Evolutionary conservation across 176 grass and related monocot genomes (phyloP), one percentile per base, ranked within the genome.

Genomic region (Musa acuminata): DNA sequence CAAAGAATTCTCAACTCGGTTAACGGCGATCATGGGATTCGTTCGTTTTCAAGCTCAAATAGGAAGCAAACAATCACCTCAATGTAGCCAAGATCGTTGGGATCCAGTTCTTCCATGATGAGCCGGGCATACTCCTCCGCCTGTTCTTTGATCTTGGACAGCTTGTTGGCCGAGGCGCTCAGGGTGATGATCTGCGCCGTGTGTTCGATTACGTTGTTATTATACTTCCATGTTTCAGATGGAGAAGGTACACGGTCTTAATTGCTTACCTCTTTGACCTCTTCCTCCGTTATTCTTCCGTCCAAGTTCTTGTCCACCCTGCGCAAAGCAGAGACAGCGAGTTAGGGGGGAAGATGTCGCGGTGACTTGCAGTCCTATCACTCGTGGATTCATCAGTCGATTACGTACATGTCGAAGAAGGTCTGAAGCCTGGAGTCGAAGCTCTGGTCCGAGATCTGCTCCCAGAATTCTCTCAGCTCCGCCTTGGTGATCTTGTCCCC

Each of bases 21-120:
- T 43, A 3, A 43, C 35, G 35, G 35, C 35, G 35, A 43, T 8
- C 4, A 20, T 19, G n/a, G 35, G 35, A 43, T 43, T 43, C 35
- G 35, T 43, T 43, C 35, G 4, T 43, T 43, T 4, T 43, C 35
- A 6, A 43, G 35, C 35, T 43, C 35, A 43, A 0, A 43, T 43
- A 43, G 35, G 35, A 13, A 43, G 20, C 69, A 27, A 71, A 20
- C 55, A 70, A 17, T 2, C 23, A 89, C 87, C 88, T 93, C 94
- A 69, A 98, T 90, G 84, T 98, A 98, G 53, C 94, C 94, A 6
- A 89, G 72, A 69, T 90, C 90, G 24, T 55, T 72, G 1, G 94
- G 90, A 69, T 98, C 94, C 1, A 98, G 83, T 85, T 98, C 94
- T 83, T 98, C 94, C 94, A 98, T 98, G 84, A 98, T 98, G 49